Base-by-base conservation (phyloP, 2,329 filamentous ascomycete species). In the Monosporascus sp. region DNA sequence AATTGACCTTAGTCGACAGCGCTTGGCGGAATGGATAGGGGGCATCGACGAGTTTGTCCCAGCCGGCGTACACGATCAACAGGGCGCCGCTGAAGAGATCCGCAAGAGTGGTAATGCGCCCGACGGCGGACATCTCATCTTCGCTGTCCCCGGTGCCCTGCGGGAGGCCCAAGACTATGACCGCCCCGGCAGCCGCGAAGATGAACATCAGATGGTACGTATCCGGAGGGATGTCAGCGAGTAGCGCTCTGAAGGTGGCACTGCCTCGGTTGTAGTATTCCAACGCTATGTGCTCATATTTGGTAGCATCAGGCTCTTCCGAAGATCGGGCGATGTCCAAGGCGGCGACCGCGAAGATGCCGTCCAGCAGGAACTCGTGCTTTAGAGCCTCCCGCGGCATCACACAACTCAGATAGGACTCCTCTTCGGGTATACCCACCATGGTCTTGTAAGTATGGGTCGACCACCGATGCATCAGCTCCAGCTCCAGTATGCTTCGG, bases 391-490 rank as follows among this genome's bases (percentile, higher is more conserved):
- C 60, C 3, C 67, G 63, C 6, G 71, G 65, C 27, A 75, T 52
- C 7, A 67, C 52, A 0, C 56, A 52, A 25, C 70, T 68, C 15
- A 75, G 64, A 52, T 72, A 69, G 6, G 65, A 56, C 17, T 57
- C 51, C 46, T 72, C 70, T 17, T 70, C 65, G 0, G 70, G 68
- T 6, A 77, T 68, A 38, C 70, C 72, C 22, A 59, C 66, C 37
- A 73, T 60, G 39, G 64, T 65, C 18, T 67, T 67, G 57, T 71
- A 79, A 0, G 75, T 79, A 18, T 68, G 69, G 0, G 72, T 77
- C 2, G 75, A 72, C 69, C 74, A 81, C 27, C 73, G 73, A 56
- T 80, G 76, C 74, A 80, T 78, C 45, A 81, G 60, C 54, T 79
- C 76, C 8, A 81, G 67, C 52, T 78, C 76, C 24, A 74, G 60